Conservation (phyloP, 495 filamentous ascomycete species). For the Hamigera avellanea region DNA sequence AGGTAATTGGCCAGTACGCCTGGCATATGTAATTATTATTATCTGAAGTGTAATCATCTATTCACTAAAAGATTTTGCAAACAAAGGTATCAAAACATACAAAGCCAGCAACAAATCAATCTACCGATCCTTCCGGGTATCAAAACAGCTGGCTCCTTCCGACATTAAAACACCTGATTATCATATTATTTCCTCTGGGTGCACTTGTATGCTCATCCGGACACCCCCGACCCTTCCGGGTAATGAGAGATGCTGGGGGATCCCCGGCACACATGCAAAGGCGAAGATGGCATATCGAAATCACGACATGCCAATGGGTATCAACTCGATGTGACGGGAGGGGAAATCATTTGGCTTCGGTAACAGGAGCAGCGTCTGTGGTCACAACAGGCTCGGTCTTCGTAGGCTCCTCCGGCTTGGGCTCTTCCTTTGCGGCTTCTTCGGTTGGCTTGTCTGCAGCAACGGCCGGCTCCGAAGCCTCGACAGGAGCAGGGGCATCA, state of each 20-base stretch:
- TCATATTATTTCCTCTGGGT: no score
- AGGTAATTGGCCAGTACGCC: no score
- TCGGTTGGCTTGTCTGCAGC: constrained; percentile 4
- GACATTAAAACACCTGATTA: no score
- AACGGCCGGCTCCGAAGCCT: constrained; percentile 5
- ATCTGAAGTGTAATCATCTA: no score
- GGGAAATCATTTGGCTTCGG: constrained; percentile 16
- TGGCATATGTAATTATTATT: no score
- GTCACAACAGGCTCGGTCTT: constrained; percentile 5
- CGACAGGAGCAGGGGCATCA: constrained; percentile 9
- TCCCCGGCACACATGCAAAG: no score
- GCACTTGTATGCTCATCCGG: no score
- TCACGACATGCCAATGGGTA: background rate
- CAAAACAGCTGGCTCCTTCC: background rate
- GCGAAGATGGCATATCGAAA: no score
- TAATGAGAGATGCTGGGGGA: no score
- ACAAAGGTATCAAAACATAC: no score
- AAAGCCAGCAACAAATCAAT: constrained; percentile 1
- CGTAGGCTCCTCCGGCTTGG: constrained; percentile 6
- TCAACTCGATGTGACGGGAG: background rate
- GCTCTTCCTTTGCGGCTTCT: constrained; percentile 9
- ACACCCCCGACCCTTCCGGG: no score
- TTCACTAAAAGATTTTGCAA: no score
- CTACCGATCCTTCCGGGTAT: constrained; percentile 18
- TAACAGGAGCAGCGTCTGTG: constrained; percentile 7